These are phyloP conservation scores for Rossbeevera mucosa DNA, from an alignment of 768 basidiomycete species.

Conservation along the genomic window DNA sequence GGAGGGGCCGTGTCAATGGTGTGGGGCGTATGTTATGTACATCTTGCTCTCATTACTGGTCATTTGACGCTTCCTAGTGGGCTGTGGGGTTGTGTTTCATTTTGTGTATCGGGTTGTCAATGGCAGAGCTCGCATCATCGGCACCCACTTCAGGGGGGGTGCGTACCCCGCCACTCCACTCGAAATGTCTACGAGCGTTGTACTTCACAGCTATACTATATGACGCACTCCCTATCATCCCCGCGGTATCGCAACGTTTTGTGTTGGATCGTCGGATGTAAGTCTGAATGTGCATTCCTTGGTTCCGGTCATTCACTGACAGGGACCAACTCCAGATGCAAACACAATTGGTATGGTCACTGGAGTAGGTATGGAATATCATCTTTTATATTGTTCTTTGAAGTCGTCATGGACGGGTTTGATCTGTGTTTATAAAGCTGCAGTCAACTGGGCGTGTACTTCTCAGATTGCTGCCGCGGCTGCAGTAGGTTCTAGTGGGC, in stretches of 20 bases:
- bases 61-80: constrained; percentile 24
- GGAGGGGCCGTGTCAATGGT: constrained; percentile 44
- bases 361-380: constrained; percentile 22
- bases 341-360: constrained; percentile 50
- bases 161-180: background rate
- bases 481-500: constrained; percentile 43
- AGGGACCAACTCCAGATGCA: constrained; percentile 29
- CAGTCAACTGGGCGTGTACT: constrained; percentile 61
- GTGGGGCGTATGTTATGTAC: constrained; percentile 32
- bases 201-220: constrained; percentile 49
- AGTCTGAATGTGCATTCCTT: constrained; percentile 10
- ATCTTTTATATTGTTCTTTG: background rate
- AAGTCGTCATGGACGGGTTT: background rate
- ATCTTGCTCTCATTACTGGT: background rate
- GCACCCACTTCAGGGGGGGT: constrained; percentile 38
- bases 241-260: constrained; percentile 52
- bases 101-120: constrained; percentile 33
- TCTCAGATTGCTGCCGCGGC: constrained; percentile 61
- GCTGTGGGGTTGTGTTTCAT: constrained; percentile 34
- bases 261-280: constrained; percentile 66
- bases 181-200: background rate
- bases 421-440: constrained; percentile 34
- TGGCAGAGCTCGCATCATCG: constrained; percentile 37
- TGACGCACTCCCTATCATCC: constrained; percentile 55
- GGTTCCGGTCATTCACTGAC: background rate